Evolutionary conservation across 805 yeast genomes (phyloP), one percentile per base, ranked within the genome.

Genomic region (Barnettozyma wickerhamii): DNA sequence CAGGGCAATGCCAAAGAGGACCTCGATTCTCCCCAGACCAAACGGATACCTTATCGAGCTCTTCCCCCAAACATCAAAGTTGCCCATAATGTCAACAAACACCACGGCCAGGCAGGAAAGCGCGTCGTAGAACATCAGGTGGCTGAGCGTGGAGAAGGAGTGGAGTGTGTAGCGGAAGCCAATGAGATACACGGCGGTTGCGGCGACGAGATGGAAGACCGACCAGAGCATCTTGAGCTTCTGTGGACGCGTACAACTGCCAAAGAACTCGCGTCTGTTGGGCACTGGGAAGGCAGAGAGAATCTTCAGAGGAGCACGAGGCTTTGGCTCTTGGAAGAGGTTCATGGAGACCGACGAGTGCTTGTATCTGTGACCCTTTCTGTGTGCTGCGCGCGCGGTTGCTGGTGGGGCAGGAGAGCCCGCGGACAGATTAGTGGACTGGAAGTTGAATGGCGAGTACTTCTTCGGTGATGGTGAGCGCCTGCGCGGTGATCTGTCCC

Each of bases 261-360:
- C 69, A 24, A 75, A 48, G 38, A 86, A 71, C 58, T 91, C 96
- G 13, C 58, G 57, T 13, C 74, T 53, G 31, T 70, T 64, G 2
- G 74, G 75, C 2, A 70, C 64, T 7, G 75, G 74, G 32, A 65
- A 55, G 1, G 75, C 63, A 19, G 76, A 81, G 2, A 96, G 96
- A 7, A 89, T 79, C 14, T 89, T 86, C 49, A 81, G 74, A 1
- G 89, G 84, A 5, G 84, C 80, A 28, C 81, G 70, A 30, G 71
- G 77, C 13, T 89, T 84, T 1, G 97, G 96, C 56, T 91, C 97
- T 61, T 87, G 96, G 59, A 93, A 91, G 59, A 91, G 74, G 60
- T 91, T 90, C 93, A 91, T 84, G 5, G 96, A 88, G 6, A 91
- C 96, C 7, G 96, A 89, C 3, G 97, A 89, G 62, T 91, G 98